Evolutionary conservation across 139 green algal genomes (phyloP).

Genomic region (Pleodorina starrii): DNA sequence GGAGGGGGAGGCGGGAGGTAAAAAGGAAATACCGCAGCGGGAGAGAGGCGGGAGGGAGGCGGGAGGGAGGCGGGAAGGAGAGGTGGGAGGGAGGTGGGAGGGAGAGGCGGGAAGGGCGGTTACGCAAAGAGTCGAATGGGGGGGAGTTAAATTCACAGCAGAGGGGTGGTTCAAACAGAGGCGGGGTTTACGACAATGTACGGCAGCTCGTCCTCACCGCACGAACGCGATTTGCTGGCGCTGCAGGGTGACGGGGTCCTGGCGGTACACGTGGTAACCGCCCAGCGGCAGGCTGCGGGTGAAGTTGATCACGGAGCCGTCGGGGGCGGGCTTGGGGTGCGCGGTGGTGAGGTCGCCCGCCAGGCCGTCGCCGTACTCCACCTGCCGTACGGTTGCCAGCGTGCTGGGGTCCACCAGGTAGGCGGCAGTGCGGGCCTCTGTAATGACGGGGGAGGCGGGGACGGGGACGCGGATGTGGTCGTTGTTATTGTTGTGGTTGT

Average conservation of each 20-base stretch:
- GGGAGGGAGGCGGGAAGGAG: too few relatives aligned
- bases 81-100: too few relatives aligned
- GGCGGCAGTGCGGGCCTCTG: conserved; percentile 71
- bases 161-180: too few relatives aligned
- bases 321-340: conserved; percentile 67
- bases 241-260: conserved; percentile 61
- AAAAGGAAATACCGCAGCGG: too few relatives aligned
- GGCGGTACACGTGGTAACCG: conserved; percentile 64
- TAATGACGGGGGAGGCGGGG: neutral
- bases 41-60: too few relatives aligned
- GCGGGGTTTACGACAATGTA: too few relatives aligned
- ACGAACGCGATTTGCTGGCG: conserved; percentile 66
- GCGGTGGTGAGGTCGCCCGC: conserved; percentile 80
- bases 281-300: conserved; percentile 63
- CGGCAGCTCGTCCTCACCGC: conserved; percentile 41
- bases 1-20: neutral
- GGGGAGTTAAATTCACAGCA: too few relatives aligned
- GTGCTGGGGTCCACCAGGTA: conserved; percentile 68
- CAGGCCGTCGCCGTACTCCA: conserved; percentile 50
- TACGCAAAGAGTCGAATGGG: too few relatives aligned
- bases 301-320: conserved; percentile 77
- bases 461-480: neutral
- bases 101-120: too few relatives aligned
- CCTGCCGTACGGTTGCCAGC: conserved; percentile 70
- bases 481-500: too few relatives aligned